Evolutionary conservation across 345 rosid genomes (phyloP).

Genomic region (Microcos paniculata): DNA sequence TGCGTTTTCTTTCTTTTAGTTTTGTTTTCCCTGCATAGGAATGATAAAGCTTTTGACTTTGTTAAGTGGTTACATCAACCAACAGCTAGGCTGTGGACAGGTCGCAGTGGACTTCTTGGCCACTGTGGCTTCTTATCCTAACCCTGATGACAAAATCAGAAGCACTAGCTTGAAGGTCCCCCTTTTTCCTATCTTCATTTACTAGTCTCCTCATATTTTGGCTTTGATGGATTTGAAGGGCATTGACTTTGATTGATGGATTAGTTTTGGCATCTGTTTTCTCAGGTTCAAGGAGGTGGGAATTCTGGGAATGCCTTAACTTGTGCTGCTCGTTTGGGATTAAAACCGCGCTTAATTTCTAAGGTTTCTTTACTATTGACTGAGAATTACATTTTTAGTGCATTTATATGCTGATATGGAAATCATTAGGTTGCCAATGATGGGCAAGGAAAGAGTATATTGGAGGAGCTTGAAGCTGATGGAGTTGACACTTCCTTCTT

Average conservation of each 20-base stretch:
- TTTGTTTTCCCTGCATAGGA: not conserved
- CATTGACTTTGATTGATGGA: not conserved
- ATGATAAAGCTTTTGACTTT: too few relatives aligned
- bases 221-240: too few relatives aligned
- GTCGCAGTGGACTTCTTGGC: slow-evolving; percentile 69
- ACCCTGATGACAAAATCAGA: slow-evolving; percentile 89
- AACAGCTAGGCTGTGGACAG: slow-evolving; percentile 74
- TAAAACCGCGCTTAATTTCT: slow-evolving; percentile 58
- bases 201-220: not conserved
- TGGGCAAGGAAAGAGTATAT: slow-evolving; percentile 10
- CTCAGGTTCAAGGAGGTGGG: slow-evolving; percentile 73
- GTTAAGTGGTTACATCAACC: not conserved
- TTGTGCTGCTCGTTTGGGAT: slow-evolving; percentile 62
- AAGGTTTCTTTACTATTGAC: slow-evolving; percentile 34
- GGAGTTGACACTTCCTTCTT: slow-evolving; percentile 16
- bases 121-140: slow-evolving; percentile 67
- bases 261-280: not conserved
- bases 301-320: slow-evolving; percentile 70
- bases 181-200: not conserved
- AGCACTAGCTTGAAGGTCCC: slow-evolving; percentile 68
- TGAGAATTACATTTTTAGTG: not conserved
- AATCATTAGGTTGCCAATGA: slow-evolving; percentile 19
- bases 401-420: not conserved
- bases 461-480: slow-evolving; percentile 21
- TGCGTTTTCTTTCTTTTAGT: slow-evolving; percentile 17